Percentiles rank a stretch among this genome's conserved stretches.
These are phyloP conservation scores for Suillus plorans DNA, from an alignment of 768 basidiomycete genomes.

Conservation along the genomic window DNA sequence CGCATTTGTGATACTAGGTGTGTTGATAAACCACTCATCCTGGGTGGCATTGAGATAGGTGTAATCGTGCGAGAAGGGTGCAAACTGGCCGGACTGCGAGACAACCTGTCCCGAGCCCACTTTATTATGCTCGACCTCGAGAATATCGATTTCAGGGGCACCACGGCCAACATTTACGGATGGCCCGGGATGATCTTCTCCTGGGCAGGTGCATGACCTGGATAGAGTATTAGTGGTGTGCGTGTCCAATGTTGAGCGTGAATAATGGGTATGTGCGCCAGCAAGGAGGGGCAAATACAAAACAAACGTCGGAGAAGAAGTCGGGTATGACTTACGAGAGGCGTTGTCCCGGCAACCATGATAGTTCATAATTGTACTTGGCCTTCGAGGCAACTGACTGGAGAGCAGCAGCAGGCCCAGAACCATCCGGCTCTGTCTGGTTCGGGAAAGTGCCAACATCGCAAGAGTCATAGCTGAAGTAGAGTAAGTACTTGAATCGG, in stretches of 20 bases:
- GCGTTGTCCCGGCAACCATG: conserved; percentile 78
- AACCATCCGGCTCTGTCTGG: conserved; percentile 45
- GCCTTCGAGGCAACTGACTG: conserved; percentile 45
- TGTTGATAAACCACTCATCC: conserved; percentile 34
- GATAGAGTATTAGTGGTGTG: not conserved
- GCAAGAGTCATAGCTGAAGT: conserved; percentile 48
- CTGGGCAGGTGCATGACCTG: conserved; percentile 75
- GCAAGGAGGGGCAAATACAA: conserved; percentile 7
- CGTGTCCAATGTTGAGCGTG: not conserved
- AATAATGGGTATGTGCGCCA: not conserved
- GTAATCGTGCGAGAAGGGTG: conserved; percentile 53
- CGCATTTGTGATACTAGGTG: conserved; percentile 31
- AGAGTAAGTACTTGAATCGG: not conserved
- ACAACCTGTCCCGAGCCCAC: conserved; percentile 48
- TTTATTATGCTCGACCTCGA: conserved; percentile 75
- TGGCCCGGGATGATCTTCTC: conserved; percentile 80
- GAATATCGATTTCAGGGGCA: conserved; percentile 80
- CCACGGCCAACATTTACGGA: conserved; percentile 52
- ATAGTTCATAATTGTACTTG: conserved; percentile 60
- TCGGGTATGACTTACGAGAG: conserved; percentile 49
- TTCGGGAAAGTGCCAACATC: conserved; percentile 60
- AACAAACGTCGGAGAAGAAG: not conserved
- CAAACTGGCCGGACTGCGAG: conserved; percentile 78
- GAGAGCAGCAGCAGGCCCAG: conserved; percentile 61
- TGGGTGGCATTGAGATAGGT: conserved; percentile 35